These are phyloP conservation scores for Thermothelomyces thermophilus DNA, from an alignment of 2,329 filamentous ascomycete species.

Conservation along the genomic window DNA sequence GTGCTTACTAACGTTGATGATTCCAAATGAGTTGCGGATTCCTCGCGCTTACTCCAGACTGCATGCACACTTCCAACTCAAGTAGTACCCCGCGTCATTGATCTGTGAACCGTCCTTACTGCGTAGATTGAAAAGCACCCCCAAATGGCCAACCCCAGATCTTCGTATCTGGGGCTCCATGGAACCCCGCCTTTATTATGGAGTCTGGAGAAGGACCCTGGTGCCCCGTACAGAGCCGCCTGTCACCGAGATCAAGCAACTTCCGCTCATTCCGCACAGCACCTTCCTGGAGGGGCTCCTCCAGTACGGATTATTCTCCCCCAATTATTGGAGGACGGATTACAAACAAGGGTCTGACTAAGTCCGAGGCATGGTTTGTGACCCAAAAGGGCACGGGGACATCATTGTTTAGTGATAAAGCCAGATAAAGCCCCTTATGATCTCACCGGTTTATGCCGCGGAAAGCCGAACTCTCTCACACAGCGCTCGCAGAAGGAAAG, in stretches of 20 bases:
- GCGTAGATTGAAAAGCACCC: no score
- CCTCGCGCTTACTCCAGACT: no score
- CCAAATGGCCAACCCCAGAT: background rate
- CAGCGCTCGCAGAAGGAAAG: background rate
- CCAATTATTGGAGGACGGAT: background rate
- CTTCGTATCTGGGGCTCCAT: background rate
- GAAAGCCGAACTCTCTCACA: slow-evolving; percentile 19
- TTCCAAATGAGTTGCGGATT: no score
- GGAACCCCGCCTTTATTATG: background rate
- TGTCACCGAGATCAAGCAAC: slow-evolving; percentile 3
- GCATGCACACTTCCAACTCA: no score
- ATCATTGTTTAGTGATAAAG: slow-evolving; percentile 13
- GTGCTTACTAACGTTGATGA: no score
- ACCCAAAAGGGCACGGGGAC: slow-evolving; percentile 20
- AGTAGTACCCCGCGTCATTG: no score
- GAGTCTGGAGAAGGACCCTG: background rate
- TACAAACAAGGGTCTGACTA: background rate
- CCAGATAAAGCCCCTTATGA: background rate
- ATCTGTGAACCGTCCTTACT: no score
- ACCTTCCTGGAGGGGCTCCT: background rate
- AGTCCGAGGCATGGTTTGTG: slow-evolving; percentile 2
- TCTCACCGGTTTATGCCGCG: slow-evolving; percentile 17
- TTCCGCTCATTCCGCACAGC: slow-evolving; percentile 16
- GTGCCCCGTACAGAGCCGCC: slow-evolving; percentile 1
- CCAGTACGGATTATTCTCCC: background rate